Evolutionary conservation across 2,329 filamentous ascomycete genomes (phyloP).

Genomic region (Botryosphaeria dothidea): DNA sequence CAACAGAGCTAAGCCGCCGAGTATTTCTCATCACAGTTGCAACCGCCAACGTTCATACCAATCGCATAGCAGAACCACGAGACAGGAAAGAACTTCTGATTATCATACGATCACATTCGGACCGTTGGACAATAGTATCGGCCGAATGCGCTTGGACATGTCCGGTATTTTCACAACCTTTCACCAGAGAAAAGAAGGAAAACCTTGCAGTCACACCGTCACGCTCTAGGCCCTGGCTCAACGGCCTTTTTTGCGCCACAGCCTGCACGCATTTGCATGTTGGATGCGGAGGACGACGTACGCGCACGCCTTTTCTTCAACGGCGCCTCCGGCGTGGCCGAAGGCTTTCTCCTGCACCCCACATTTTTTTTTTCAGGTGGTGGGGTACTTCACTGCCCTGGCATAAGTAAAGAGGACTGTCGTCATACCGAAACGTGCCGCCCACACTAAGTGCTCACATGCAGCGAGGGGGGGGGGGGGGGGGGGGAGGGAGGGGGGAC

Average conservation of each 20-base stretch:
- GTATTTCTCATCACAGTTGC: neutral
- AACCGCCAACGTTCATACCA: neutral
- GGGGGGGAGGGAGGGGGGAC: too few relatives aligned
- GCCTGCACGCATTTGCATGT: neutral
- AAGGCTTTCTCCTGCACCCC: conserved; percentile 8
- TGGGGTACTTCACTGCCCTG: too few relatives aligned
- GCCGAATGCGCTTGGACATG: neutral
- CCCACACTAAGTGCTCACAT: neutral
- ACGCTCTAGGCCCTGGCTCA: neutral
- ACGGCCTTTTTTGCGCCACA: neutral
- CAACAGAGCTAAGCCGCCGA: neutral
- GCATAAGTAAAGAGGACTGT: too few relatives aligned
- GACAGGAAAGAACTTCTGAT: neutral
- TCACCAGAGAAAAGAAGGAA: neutral
- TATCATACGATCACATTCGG: neutral
- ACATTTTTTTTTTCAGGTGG: too few relatives aligned
- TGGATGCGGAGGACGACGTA: neutral
- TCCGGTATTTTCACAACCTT: neutral
- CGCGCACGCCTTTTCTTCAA: neutral
- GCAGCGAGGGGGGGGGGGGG: neutral
- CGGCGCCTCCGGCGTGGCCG: neutral
- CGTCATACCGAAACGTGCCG: too few relatives aligned
- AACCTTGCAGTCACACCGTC: neutral
- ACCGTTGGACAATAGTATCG: neutral
- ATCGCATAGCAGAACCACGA: neutral